Conservation (phyloP, 164 flowering plant genomes). For the Stephania yunnanensis region DNA sequence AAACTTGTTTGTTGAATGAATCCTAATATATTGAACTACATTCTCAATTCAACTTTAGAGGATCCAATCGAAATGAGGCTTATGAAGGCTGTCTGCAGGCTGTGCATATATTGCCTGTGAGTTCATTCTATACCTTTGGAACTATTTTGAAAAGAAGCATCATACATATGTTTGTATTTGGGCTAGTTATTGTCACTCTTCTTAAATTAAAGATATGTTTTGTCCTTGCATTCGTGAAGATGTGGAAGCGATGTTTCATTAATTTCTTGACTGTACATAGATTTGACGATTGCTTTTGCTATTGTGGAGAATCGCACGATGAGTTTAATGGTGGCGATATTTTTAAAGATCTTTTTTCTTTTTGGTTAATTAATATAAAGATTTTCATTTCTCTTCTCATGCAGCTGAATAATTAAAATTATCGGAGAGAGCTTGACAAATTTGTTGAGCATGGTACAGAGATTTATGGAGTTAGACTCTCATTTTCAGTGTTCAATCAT, state of each 20-base stretch:
- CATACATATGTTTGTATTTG: neutral
- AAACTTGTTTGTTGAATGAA: neutral
- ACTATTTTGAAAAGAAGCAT: constrained; percentile 4
- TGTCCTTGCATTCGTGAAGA: neutral
- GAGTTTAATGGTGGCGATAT: neutral
- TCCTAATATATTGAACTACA: neutral
- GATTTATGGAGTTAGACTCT: no score
- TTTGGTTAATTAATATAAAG: neutral
- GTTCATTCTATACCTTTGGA: constrained; percentile 12
- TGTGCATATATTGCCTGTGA: constrained; percentile 78
- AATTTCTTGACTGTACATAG: no score
- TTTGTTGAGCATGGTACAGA: no score
- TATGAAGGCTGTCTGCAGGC: constrained; percentile 87
- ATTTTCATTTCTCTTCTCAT: no score
- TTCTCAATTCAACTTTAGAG: constrained; percentile 29
- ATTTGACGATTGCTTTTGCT: no score
- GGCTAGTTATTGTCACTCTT: neutral
- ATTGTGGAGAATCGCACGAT: no score
- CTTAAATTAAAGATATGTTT: no score
- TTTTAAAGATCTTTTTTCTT: neutral
- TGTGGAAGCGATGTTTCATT: no score
- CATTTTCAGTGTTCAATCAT: no score
- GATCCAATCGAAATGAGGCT: constrained; percentile 56
- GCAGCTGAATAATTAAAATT: no score
- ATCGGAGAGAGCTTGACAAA: no score